phyloP scores from a whole-genome alignment of 1,284 basidiomycete species.

The Naganishia liquefaciens region DNA sequence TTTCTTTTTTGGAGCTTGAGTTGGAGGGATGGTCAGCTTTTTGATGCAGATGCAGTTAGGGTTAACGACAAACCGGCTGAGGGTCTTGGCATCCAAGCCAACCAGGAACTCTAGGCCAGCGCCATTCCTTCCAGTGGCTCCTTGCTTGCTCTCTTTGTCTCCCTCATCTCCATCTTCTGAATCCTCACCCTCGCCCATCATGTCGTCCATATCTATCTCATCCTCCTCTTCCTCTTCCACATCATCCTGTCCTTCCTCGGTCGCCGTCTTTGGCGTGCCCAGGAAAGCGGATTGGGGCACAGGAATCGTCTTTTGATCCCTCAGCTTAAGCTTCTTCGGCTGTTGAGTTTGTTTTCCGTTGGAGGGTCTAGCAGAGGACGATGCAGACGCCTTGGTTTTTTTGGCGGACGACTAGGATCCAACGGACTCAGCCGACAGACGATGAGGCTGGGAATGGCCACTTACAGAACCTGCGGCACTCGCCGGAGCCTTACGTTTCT shows the following conservation, averaged over 20 bases:
- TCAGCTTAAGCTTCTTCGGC: slow-evolving; percentile 52
- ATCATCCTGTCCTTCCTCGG: slow-evolving; percentile 35
- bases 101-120: slow-evolving; percentile 41
- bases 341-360: slow-evolving; percentile 36
- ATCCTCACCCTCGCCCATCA: slow-evolving; percentile 22
- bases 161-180: slow-evolving; percentile 41
- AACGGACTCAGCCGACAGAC: neutral
- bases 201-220: slow-evolving; percentile 37
- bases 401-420: neutral
- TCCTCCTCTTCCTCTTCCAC: slow-evolving; percentile 38
- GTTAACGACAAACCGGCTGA: slow-evolving; percentile 45
- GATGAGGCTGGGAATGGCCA: neutral
- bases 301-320: slow-evolving; percentile 52
- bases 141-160: slow-evolving; percentile 26
- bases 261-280: slow-evolving; percentile 30
- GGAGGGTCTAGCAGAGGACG: neutral
- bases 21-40: neutral
- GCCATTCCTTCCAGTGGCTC: slow-evolving; percentile 4
- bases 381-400: neutral
- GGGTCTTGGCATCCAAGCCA: slow-evolving; percentile 43
- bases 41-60: neutral
- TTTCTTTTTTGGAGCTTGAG: slow-evolving; percentile 47
- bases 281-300: slow-evolving; percentile 46
- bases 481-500: slow-evolving; percentile 17
- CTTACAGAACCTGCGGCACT: neutral